These are phyloP conservation scores for Endoconidiophora laricicola DNA, from an alignment of 2,329 filamentous ascomycete species.

Conservation along the genomic window DNA sequence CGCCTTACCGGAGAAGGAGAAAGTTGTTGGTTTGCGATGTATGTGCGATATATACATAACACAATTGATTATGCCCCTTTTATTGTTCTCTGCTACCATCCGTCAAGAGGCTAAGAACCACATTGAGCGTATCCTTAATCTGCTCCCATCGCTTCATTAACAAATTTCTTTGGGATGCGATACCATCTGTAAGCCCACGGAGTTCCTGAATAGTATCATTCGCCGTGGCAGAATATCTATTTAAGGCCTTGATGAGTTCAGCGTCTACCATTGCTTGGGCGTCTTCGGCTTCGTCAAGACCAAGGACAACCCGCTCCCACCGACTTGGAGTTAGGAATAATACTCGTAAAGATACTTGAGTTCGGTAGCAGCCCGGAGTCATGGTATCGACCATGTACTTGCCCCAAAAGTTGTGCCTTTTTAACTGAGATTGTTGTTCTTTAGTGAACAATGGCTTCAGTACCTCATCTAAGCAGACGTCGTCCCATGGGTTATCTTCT, in stretches of 20 bases:
- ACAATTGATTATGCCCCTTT: no score
- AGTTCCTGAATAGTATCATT: conserved; percentile 19
- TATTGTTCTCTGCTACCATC: no score
- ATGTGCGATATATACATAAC: no score
- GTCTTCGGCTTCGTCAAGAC: conserved; percentile 27
- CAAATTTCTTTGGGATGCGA: conserved; percentile 21
- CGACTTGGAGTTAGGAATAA: conserved; percentile 25
- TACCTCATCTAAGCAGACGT: conserved; percentile 30
- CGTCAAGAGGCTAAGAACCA: not conserved
- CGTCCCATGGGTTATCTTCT: conserved; percentile 35
- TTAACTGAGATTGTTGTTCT: conserved; percentile 23
- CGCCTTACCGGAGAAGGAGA: no score
- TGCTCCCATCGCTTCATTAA: conserved; percentile 27
- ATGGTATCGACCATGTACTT: conserved; percentile 34
- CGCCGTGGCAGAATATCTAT: conserved; percentile 19
- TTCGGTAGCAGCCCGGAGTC: conserved; percentile 34
- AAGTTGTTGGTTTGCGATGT: no score
- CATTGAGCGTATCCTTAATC: conserved; percentile 18
- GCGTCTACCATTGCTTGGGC: conserved; percentile 24
- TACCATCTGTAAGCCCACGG: conserved; percentile 18
- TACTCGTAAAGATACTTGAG: conserved; percentile 34
- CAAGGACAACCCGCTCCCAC: conserved; percentile 28
- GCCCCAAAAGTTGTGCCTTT: conserved; percentile 31
- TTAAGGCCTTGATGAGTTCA: conserved; percentile 24
- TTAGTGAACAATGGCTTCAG: conserved; percentile 24